These are phyloP conservation scores for Pseudocercospora crystallina DNA, from an alignment of 2,329 filamentous ascomycete genomes.

Conservation along the genomic window DNA sequence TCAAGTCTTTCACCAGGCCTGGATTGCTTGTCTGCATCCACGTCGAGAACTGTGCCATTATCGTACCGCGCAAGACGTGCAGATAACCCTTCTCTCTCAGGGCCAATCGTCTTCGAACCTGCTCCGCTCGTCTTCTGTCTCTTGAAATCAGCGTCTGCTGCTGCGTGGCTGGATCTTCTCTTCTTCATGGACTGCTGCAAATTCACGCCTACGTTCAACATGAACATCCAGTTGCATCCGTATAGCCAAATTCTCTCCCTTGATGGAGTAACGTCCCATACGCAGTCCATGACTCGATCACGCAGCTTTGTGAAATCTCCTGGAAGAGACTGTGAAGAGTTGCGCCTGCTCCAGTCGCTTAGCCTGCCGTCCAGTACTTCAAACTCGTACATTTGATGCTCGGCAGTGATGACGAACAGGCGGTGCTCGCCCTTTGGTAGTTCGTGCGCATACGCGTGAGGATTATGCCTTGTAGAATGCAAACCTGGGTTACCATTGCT, in stretches of 20 bases:
- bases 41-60: constrained; percentile 31
- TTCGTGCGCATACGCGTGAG: constrained; percentile 57
- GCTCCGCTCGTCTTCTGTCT: constrained; percentile 50
- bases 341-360: constrained; percentile 81
- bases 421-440: constrained; percentile 54
- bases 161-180: constrained; percentile 30
- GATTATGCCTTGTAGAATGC: constrained; percentile 52
- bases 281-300: constrained; percentile 76
- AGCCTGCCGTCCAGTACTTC: constrained; percentile 74
- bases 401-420: constrained; percentile 62
- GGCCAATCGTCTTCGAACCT: constrained; percentile 52
- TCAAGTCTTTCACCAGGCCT: constrained; percentile 43
- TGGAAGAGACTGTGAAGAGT: constrained; percentile 74
- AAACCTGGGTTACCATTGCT: constrained; percentile 49
- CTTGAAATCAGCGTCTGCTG: constrained; percentile 26
- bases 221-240: constrained; percentile 81
- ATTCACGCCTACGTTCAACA: constrained; percentile 81
- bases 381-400: constrained; percentile 73
- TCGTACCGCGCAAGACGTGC: constrained; percentile 29
- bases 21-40: constrained; percentile 35
- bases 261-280: constrained; percentile 68
- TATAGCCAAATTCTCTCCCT: constrained; percentile 81
- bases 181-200: constrained; percentile 40
- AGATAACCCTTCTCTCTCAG: constrained; percentile 31
- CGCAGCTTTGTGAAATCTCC: constrained; percentile 70